Evolutionary conservation across 139 green algal species (phyloP).

Genomic region (Chlorella sp.): DNA sequence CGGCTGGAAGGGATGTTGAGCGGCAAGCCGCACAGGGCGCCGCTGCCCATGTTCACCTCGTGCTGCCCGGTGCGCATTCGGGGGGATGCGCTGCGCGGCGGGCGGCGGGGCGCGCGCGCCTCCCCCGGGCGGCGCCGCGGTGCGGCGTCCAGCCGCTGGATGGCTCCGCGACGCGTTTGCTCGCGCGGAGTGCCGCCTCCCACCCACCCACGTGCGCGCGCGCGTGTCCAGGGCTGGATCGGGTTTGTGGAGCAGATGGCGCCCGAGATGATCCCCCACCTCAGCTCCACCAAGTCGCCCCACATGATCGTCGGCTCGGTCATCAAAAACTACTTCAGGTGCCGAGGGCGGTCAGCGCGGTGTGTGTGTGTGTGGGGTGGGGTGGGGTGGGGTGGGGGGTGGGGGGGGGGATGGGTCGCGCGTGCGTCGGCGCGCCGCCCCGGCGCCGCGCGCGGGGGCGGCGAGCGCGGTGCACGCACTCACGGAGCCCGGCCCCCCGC

Average conservation of each 20-base stretch:
- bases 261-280: constrained; percentile 73
- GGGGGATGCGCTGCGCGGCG: neutral
- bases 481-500: no score
- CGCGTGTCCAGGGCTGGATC: constrained; percentile 32
- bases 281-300: constrained; percentile 66
- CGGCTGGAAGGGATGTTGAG: constrained; percentile 31
- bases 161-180: neutral
- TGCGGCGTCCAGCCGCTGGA: neutral
- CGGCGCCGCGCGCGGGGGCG: no score
- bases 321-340: constrained; percentile 73
- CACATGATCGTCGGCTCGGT: constrained; percentile 75
- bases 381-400: no score
- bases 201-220: no score
- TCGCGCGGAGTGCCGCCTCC: neutral
- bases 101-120: no score
- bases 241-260: constrained; percentile 67
- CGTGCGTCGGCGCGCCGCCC: no score
- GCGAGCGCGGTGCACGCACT: no score
- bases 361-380: no score
- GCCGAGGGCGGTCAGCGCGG: no score
- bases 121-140: no score
- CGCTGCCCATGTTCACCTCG: constrained; percentile 76
- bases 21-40: constrained; percentile 25
- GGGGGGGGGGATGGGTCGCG: no score
- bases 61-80: constrained; percentile 71